phyloP scores from a whole-genome alignment of 2,329 filamentous ascomycete species.

The Akanthomyces uredinophilus region DNA sequence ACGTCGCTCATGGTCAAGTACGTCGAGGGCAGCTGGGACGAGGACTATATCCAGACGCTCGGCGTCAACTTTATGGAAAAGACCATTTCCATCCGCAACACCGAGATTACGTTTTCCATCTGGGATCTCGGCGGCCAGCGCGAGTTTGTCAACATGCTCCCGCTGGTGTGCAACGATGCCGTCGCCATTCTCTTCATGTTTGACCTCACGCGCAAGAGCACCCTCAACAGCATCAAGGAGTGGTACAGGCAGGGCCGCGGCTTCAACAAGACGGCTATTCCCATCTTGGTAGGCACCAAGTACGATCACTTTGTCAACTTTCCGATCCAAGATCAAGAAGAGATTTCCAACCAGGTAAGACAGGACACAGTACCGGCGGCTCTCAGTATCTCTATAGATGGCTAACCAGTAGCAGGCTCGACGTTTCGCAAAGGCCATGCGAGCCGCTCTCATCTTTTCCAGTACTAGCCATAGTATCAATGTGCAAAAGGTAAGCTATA shows the following conservation, averaged over 20 bases:
- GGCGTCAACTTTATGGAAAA: constrained; percentile 99
- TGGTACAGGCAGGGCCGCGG: constrained; percentile 97
- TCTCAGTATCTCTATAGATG: not conserved
- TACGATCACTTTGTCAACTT: constrained; percentile 99
- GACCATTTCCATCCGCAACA: constrained; percentile 98
- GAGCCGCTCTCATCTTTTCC: constrained; percentile 94
- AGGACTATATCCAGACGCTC: constrained; percentile 98
- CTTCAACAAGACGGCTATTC: constrained; percentile 99
- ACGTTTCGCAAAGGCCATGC: constrained; percentile 97
- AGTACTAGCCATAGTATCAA: constrained; percentile 99
- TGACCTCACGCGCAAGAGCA: constrained; percentile 95
- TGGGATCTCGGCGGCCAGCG: constrained; percentile 98
- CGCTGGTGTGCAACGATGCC: constrained; percentile 97
- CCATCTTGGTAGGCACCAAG: constrained; percentile 93
- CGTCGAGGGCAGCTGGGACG: constrained; percentile 98
- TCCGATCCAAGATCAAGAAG: constrained; percentile 92
- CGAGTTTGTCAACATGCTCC: constrained; percentile 99
- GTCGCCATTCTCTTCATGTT: constrained; percentile 99
- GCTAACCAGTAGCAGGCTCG: constrained; percentile 59
- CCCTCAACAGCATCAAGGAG: constrained; percentile 98
- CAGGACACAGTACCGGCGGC: not conserved
- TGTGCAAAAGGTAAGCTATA: constrained; percentile 75
- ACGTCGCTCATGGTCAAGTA: constrained; percentile 99
- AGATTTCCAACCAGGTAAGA: constrained; percentile 88
- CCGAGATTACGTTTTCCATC: constrained; percentile 98